Percentiles rank a stretch among this genome's conserved stretches.
These are phyloP conservation scores for Xylaria sp. DNA, from an alignment of 495 filamentous ascomycete species.

Conservation along the genomic window DNA sequence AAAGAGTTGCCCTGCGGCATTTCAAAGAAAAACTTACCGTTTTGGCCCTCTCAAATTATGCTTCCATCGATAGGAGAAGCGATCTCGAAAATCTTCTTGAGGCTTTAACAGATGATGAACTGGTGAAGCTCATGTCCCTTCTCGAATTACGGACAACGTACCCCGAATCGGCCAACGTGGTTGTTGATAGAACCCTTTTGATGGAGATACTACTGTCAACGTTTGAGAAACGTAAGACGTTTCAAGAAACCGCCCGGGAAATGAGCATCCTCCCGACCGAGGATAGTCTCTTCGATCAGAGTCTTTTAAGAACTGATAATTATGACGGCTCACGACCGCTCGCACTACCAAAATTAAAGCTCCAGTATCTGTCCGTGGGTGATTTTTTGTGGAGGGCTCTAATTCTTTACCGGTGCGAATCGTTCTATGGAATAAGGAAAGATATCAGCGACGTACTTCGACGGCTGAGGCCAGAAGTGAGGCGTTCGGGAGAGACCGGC, in stretches of 20 bases:
- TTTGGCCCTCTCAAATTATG: slow-evolving; percentile 90
- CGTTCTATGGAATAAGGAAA: slow-evolving; percentile 92
- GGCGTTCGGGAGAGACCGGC: slow-evolving; percentile 65
- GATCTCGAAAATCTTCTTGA: slow-evolving; percentile 83
- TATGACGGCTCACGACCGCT: slow-evolving; percentile 91
- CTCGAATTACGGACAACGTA: slow-evolving; percentile 84
- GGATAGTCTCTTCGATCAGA: slow-evolving; percentile 79
- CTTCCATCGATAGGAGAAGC: slow-evolving; percentile 76
- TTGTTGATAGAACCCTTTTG: slow-evolving; percentile 69
- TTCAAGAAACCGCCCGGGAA: slow-evolving; percentile 77
- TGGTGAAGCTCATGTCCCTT: slow-evolving; percentile 69
- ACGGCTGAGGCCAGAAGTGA: slow-evolving; percentile 74
- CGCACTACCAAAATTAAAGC: slow-evolving; percentile 91
- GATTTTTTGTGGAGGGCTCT: slow-evolving; percentile 96
- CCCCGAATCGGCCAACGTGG: slow-evolving; percentile 70
- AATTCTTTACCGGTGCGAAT: slow-evolving; percentile 85
- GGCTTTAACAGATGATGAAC: slow-evolving; percentile 73
- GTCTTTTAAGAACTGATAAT: slow-evolving; percentile 82
- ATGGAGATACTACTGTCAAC: slow-evolving; percentile 78
- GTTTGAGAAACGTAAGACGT: slow-evolving; percentile 80
- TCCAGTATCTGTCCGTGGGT: slow-evolving; percentile 93
- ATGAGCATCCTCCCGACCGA: slow-evolving; percentile 85
- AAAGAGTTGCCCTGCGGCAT: slow-evolving; percentile 79
- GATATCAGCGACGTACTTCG: slow-evolving; percentile 85
- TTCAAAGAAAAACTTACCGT: slow-evolving; percentile 92